Evolutionary conservation across 2,329 filamentous ascomycete genomes (phyloP).

Genomic region (Penicillium fuscoglaucum): DNA sequence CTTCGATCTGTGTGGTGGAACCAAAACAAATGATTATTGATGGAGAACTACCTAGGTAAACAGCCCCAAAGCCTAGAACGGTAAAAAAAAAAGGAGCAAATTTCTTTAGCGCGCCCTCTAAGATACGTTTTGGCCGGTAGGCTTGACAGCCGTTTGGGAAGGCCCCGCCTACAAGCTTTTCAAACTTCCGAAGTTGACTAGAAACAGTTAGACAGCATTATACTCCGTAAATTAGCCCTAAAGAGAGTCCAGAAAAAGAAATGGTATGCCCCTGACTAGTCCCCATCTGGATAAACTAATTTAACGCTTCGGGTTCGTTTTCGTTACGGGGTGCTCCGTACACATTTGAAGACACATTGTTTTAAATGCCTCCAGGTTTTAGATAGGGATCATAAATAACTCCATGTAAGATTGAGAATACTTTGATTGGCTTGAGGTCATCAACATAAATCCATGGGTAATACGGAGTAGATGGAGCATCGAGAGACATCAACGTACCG

Average conservation of each 20-base stretch:
- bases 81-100: conserved; percentile 8
- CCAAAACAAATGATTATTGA: not conserved
- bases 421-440: not conserved
- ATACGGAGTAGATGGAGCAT: not conserved
- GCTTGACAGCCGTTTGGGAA: conserved; percentile 26
- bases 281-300: conserved; percentile 10
- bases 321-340: no score
- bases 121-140: conserved; percentile 8
- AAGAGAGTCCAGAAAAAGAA: not conserved
- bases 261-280: conserved; percentile 23
- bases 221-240: not conserved
- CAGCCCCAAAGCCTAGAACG: not conserved
- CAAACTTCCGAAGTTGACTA: not conserved
- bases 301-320: not conserved
- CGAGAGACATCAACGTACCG: not conserved
- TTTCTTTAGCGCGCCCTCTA: not conserved
- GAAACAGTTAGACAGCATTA: not conserved
- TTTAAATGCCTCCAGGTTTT: not conserved
- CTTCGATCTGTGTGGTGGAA: not conserved
- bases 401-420: not conserved
- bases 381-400: not conserved
- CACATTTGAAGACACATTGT: not conserved
- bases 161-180: conserved; percentile 16
- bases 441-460: not conserved
- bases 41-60: not conserved